Conservation (phyloP, 371 early-diverging fungal genomes). For the Saksenaea vasiformis region DNA sequence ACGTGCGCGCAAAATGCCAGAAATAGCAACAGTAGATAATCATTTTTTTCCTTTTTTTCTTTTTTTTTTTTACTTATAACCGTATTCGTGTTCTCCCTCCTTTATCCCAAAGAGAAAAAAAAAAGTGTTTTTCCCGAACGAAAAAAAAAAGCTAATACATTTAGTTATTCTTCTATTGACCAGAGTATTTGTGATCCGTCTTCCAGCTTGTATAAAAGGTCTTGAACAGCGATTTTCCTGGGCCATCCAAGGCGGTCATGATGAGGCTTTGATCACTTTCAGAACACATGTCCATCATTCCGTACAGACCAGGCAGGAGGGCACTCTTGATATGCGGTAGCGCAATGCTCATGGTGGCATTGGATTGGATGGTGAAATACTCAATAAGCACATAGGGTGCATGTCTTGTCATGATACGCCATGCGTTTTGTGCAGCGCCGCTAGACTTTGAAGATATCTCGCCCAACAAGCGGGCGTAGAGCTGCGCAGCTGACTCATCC, state of each 20-base stretch:
- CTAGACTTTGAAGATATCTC: slow-evolving; percentile 9
- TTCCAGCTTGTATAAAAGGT: slow-evolving; percentile 58
- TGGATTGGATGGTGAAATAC: slow-evolving; percentile 66
- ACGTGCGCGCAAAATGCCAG: slow-evolving; percentile 36
- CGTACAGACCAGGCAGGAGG: slow-evolving; percentile 64
- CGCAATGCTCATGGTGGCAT: slow-evolving; percentile 55
- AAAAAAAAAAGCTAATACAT: slow-evolving; percentile 3
- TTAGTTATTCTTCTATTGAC: slow-evolving; percentile 42
- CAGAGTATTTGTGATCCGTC: slow-evolving; percentile 63
- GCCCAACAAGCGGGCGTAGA: neutral
- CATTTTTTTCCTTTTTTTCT: neutral
- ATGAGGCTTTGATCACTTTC: slow-evolving; percentile 70
- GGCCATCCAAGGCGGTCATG: slow-evolving; percentile 60
- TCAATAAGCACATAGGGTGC: slow-evolving; percentile 68
- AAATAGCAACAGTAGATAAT: slow-evolving; percentile 14
- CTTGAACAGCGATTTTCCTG: slow-evolving; percentile 61
- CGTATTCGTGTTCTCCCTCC: neutral
- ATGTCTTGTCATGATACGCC: slow-evolving; percentile 64
- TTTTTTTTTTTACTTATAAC: slow-evolving; percentile 13
- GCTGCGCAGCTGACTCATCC: slow-evolving; percentile 11
- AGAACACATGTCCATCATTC: slow-evolving; percentile 69
- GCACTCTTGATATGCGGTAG: slow-evolving; percentile 51
- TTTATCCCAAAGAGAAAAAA: neutral
- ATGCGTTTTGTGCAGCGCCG: slow-evolving; percentile 4
- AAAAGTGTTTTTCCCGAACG: neutral